Conservation (phyloP, 345 rosid genomes). For the Citrus hindsii region DNA sequence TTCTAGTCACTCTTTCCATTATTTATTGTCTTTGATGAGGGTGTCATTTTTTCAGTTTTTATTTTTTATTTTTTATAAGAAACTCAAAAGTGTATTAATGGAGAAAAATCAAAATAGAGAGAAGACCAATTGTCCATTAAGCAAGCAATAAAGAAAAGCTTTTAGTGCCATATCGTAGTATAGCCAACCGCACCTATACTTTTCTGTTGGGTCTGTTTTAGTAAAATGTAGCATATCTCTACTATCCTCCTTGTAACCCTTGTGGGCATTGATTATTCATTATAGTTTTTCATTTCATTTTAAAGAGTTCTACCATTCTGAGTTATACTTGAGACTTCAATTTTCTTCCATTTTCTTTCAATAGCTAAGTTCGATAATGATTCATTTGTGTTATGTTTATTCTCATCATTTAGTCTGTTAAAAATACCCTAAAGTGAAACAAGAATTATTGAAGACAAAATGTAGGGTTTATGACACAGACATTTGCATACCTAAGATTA, state of each 20-base stretch:
- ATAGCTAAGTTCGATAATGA: not conserved
- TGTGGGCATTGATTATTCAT: not conserved
- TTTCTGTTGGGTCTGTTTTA: not conserved
- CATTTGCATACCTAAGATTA: not conserved
- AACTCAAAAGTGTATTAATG: too few species aligned
- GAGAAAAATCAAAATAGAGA: too few species aligned
- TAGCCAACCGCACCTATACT: too few species aligned
- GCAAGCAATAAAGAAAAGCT: too few species aligned
- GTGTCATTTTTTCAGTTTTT: not conserved
- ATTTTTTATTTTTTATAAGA: too few species aligned
- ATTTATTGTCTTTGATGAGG: not conserved
- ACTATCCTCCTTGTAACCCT: not conserved
- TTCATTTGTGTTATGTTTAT: not conserved
- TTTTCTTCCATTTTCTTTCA: not conserved
- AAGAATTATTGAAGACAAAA: not conserved
- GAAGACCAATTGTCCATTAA: too few species aligned
- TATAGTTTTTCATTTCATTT: not conserved
- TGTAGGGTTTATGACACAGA: too few species aligned
- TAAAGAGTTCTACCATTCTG: not conserved
- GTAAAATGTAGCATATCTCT: not conserved
- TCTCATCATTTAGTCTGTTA: not conserved
- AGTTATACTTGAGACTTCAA: not conserved
- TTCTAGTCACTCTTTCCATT: not conserved
- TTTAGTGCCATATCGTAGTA: too few species aligned
- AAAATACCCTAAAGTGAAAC: not conserved